Percentiles rank a stretch among this genome's conserved stretches.
Evolutionary conservation across 768 basidiomycete species (phyloP).

Genomic region (Phlebiopsis gigantea): DNA sequence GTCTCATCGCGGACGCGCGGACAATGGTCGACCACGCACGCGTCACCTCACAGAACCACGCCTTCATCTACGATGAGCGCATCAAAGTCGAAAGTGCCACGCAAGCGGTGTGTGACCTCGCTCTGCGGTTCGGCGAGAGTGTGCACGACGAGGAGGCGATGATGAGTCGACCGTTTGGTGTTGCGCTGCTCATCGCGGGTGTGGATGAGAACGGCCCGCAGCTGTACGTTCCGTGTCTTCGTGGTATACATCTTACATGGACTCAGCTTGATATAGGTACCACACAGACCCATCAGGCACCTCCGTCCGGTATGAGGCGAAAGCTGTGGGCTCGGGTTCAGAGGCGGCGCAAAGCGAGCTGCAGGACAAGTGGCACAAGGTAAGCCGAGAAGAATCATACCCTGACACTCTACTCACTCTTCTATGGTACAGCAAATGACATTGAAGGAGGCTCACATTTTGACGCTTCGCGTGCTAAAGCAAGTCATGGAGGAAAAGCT

Average conservation of each 20-base stretch:
- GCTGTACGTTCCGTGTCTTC: constrained; percentile 43
- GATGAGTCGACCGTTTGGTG: constrained; percentile 99
- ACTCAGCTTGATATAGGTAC: constrained; percentile 47
- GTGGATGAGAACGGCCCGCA: constrained; percentile 95
- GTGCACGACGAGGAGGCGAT: constrained; percentile 98
- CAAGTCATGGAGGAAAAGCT: constrained; percentile 99
- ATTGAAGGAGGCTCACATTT: constrained; percentile 77
- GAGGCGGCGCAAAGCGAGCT: constrained; percentile 97
- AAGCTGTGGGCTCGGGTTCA: constrained; percentile 96
- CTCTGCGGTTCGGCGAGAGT: constrained; percentile 96
- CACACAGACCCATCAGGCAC: constrained; percentile 99
- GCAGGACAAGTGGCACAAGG: constrained; percentile 96
- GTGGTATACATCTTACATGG: not conserved
- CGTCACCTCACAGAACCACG: constrained; percentile 92
- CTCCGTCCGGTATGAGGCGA: constrained; percentile 94
- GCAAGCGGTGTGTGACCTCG: constrained; percentile 97
- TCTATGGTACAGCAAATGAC: constrained; percentile 76
- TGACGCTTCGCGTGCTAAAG: constrained; percentile 88
- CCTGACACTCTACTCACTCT: not conserved
- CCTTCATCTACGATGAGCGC: constrained; percentile 93
- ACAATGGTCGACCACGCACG: constrained; percentile 99
- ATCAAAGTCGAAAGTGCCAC: constrained; percentile 98
- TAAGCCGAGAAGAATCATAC: constrained; percentile 28
- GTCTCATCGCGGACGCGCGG: constrained; percentile 93
- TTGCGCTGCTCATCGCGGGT: constrained; percentile 95